Evolutionary conservation across 2,329 filamentous ascomycete genomes (phyloP).

Genomic region (Emydomyces testavorans): DNA sequence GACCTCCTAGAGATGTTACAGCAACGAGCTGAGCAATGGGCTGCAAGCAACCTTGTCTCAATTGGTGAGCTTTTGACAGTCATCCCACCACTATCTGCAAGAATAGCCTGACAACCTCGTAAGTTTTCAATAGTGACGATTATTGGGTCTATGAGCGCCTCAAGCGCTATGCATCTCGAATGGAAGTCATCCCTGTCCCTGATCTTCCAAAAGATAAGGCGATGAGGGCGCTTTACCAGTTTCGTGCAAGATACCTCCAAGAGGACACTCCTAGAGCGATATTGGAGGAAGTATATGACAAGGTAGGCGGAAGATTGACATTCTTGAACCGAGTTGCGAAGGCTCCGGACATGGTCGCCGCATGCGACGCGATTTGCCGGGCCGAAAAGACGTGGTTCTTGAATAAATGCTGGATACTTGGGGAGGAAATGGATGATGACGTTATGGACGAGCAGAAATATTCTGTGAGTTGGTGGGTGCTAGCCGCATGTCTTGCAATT

Average conservation of each 20-base stretch:
- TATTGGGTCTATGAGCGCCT: constrained; percentile 97
- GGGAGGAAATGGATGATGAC: constrained; percentile 77
- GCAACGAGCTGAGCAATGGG: constrained; percentile 93
- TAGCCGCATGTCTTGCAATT: neutral
- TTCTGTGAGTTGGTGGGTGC: constrained; percentile 50
- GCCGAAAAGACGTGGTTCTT: constrained; percentile 68
- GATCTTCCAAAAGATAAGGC: constrained; percentile 73
- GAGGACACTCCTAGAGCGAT: constrained; percentile 44
- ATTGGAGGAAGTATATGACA: constrained; percentile 70
- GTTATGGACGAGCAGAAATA: constrained; percentile 98
- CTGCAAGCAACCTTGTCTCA: constrained; percentile 78
- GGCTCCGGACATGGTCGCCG: constrained; percentile 63
- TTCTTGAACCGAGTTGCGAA: constrained; percentile 89
- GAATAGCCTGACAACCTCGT: neutral
- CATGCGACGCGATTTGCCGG: constrained; percentile 60
- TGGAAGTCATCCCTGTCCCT: constrained; percentile 80
- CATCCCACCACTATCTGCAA: neutral
- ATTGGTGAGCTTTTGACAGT: constrained; percentile 31
- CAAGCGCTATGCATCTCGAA: constrained; percentile 82
- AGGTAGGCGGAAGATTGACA: constrained; percentile 75
- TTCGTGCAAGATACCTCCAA: constrained; percentile 65
- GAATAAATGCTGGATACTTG: constrained; percentile 68
- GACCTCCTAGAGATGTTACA: constrained; percentile 90
- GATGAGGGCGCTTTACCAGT: constrained; percentile 62
- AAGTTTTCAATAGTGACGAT: constrained; percentile 92